Evolutionary conservation across 148 eudicot species (phyloP).

Genomic region (Rhododendron molle): DNA sequence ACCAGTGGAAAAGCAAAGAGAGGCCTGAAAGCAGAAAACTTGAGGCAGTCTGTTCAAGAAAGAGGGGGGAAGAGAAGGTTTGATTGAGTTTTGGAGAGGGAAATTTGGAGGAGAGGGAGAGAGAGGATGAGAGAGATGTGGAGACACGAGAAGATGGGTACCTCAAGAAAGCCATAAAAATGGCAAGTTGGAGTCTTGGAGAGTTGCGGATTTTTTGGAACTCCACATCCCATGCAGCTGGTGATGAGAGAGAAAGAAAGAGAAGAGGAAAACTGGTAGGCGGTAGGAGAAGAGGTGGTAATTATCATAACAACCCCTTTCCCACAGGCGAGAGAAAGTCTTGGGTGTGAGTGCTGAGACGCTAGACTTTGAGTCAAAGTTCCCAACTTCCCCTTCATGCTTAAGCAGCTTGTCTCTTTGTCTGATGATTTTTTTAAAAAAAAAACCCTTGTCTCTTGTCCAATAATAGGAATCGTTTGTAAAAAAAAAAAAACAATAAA

Average conservation of each 20-base stretch:
- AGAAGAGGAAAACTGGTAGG: conserved; percentile 3
- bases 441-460: no score
- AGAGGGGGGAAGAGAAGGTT: conserved; percentile 5
- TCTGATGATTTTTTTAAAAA: no score
- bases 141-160: conserved; percentile 12
- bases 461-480: no score
- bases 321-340: not conserved
- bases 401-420: not conserved
- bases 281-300: conserved; percentile 9
- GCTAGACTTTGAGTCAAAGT: not conserved
- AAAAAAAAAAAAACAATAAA: no score
- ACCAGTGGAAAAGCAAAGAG: not conserved
- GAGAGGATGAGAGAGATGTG: not conserved
- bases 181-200: conserved; percentile 3
- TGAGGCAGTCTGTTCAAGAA: conserved; percentile 1
- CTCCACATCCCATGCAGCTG: conserved; percentile 19
- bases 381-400: not conserved
- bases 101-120: conserved; percentile 9
- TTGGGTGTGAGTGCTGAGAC: not conserved
- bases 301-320: not conserved
- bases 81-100: conserved; percentile 5
- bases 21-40: not conserved
- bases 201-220: conserved; percentile 16
- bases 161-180: conserved; percentile 24
- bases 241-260: not conserved